phyloP scores from a whole-genome alignment of 2,329 filamentous ascomycete species.

The Chaetomiaceae sp. region DNA sequence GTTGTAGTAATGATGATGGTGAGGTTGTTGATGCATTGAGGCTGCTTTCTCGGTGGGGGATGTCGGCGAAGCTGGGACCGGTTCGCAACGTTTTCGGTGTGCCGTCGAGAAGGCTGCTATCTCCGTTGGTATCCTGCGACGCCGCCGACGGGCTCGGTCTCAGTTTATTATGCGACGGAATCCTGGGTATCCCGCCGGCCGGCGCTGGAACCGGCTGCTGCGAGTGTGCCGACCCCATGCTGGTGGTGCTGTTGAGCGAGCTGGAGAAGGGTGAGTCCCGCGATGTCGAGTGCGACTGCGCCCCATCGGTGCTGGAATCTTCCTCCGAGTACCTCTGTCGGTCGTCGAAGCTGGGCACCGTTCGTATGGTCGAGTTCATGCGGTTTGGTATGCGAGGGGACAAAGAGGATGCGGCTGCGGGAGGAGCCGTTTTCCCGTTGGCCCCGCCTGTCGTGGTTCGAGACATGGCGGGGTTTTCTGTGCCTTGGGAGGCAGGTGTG shows the following conservation, averaged over 20 bases:
- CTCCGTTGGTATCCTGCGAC: constrained; percentile 4
- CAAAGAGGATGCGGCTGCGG: constrained; percentile 14
- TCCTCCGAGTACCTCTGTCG: constrained; percentile 38
- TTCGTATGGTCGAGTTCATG: constrained; percentile 50
- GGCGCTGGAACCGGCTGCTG: constrained; percentile 32
- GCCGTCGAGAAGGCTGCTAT: constrained; percentile 15
- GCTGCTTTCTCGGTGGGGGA: constrained; percentile 27
- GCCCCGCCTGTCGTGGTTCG: constrained; percentile 35
- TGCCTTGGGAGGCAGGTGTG: constrained; percentile 37
- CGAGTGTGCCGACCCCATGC: constrained; percentile 39
- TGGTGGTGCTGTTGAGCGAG: constrained; percentile 52
- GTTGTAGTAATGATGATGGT: neutral
- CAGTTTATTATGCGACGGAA: constrained; percentile 34
- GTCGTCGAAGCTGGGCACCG: constrained; percentile 53
- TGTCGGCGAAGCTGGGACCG: constrained; percentile 25
- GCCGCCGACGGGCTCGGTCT: constrained; percentile 29
- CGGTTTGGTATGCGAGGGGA: constrained; percentile 28
- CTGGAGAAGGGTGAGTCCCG: constrained; percentile 51
- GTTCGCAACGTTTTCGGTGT: constrained; percentile 15
- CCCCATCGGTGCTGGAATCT: constrained; percentile 36
- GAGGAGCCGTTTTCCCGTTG: constrained; percentile 28
- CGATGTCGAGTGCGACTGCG: constrained; percentile 31
- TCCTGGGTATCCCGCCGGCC: constrained; percentile 27
- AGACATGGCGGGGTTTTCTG: constrained; percentile 32
- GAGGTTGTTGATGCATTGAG: constrained; percentile 16